These are phyloP conservation scores for Lanmaoa rubissima DNA, from an alignment of 768 basidiomycete species.

Conservation along the genomic window DNA sequence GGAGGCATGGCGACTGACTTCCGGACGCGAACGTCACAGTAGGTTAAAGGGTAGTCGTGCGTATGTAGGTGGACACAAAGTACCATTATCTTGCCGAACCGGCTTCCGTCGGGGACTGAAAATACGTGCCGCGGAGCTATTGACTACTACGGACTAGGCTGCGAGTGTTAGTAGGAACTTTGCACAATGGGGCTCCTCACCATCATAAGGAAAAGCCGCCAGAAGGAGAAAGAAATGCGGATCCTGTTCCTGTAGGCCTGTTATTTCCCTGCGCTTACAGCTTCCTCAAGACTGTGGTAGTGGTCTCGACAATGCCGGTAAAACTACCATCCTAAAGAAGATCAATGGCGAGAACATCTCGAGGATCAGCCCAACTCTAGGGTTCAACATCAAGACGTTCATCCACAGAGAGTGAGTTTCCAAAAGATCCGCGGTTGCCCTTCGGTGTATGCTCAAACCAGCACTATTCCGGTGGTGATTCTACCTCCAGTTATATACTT, in stretches of 20 bases:
- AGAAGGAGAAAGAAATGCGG: conserved; percentile 96
- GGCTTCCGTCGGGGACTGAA: conserved; percentile 14
- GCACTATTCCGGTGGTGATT: conserved; percentile 25
- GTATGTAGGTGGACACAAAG: neutral
- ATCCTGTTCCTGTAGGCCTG: conserved; percentile 81
- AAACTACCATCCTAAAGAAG: conserved; percentile 97
- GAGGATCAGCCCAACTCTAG: conserved; percentile 87
- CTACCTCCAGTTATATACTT: conserved; percentile 39
- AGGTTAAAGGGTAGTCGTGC: neutral
- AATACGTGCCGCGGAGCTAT: conserved; percentile 6
- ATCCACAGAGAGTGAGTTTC: conserved; percentile 75
- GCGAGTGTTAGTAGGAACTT: neutral
- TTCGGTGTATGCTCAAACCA: conserved; percentile 15
- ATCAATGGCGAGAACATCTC: conserved; percentile 90
- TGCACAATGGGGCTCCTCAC: conserved; percentile 85
- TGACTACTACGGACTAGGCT: no score
- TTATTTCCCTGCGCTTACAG: conserved; percentile 3
- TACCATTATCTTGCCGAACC: conserved; percentile 17
- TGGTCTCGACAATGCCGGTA: conserved; percentile 97
- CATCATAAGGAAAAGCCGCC: conserved; percentile 93
- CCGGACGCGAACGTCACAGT: neutral
- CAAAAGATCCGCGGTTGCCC: conserved; percentile 19
- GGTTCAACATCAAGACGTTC: conserved; percentile 99
- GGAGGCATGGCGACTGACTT: conserved; percentile 38
- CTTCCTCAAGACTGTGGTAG: conserved; percentile 42